Evolutionary conservation across 2,329 filamentous ascomycete genomes (phyloP), one percentile per base, ranked within the genome.

Genomic region (Apiospora saccharicola): DNA sequence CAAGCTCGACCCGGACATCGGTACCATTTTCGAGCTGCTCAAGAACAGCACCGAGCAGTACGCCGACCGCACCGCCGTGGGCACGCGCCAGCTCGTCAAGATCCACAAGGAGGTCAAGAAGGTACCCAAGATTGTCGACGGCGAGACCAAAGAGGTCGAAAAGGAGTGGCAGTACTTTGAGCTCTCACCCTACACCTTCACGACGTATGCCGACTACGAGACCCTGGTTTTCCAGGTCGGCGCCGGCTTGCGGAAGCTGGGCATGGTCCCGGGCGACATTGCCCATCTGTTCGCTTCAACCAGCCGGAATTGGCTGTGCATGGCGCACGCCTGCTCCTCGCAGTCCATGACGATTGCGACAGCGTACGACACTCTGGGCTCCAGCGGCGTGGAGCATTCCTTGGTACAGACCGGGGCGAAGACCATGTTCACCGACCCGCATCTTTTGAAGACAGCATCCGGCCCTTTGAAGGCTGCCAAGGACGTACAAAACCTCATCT

Each of bases 111-210:
- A 98, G 86, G 92, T 89, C 77, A 97, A 96, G 86, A 96, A 94
- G 88, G 86, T 98, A 77, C 93, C 95, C 88, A 98, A 97, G 89
- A 88, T 94, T 69, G 86, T 97, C 72, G 93, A 97, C 79, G 95
- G 95, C 76, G 89, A 93, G 81, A 89, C 94, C 82, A 86, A 88
- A 75, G 90, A 95, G 84, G 90, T 96, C 46, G 93, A 97, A 75
- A 98, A 97, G 90, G 90, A 96, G 82, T 98, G 95, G 95, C 91
- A 92, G 70, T 97, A 91, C 84, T 97, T 94, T 77, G 95, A 98
- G 87, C 90, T 97, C 76, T 92, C 92, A 74, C 86, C 87, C 68
- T 98, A 93, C 85, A 87, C 88, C 64, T 97, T 91, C 86, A 86
- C 92, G 79, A 94, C 90, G 77, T 97, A 95, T 84, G 86, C 89